phyloP scores from a whole-genome alignment of 805 yeast genomes.

The Candida ovalis region DNA sequence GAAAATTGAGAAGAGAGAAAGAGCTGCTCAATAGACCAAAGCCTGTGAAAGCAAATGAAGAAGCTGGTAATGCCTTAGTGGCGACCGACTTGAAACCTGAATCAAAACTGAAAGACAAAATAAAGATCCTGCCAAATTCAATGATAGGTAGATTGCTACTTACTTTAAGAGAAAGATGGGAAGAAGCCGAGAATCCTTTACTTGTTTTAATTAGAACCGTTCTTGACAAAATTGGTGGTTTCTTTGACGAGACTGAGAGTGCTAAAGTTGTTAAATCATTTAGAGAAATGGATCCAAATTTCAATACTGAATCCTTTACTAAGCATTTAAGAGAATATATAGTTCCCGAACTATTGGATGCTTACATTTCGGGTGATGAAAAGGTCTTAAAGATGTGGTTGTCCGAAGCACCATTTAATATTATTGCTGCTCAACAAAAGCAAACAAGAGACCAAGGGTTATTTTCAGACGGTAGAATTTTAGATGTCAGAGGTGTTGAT shows the following conservation, averaged over 20 bases:
- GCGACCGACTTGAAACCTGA: slow-evolving; percentile 76
- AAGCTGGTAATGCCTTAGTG: slow-evolving; percentile 78
- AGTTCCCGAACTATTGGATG: slow-evolving; percentile 93
- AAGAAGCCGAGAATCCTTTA: slow-evolving; percentile 91
- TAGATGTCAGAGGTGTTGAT: slow-evolving; percentile 94
- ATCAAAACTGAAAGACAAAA: slow-evolving; percentile 46
- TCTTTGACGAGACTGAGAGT: slow-evolving; percentile 94
- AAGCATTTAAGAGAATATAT: slow-evolving; percentile 86
- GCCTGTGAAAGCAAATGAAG: slow-evolving; percentile 72
- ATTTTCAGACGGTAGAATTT: slow-evolving; percentile 83
- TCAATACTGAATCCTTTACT: slow-evolving; percentile 73
- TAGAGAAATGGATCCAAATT: slow-evolving; percentile 85
- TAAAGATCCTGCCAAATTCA: slow-evolving; percentile 63
- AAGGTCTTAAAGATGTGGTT: slow-evolving; percentile 83
- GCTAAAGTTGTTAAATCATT: slow-evolving; percentile 88
- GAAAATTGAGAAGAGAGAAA: slow-evolving; percentile 66
- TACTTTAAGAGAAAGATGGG: slow-evolving; percentile 69
- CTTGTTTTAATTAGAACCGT: slow-evolving; percentile 77
- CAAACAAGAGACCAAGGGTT: slow-evolving; percentile 88
- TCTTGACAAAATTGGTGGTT: slow-evolving; percentile 74
- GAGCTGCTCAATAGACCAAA: slow-evolving; percentile 54
- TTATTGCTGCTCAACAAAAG: slow-evolving; percentile 90
- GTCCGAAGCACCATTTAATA: slow-evolving; percentile 94
- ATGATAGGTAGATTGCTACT: slow-evolving; percentile 63
- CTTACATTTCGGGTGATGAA: slow-evolving; percentile 89